Conservation (phyloP, 108 stramenopile genomes). For the Fragilariopsis cylindrus region DNA sequence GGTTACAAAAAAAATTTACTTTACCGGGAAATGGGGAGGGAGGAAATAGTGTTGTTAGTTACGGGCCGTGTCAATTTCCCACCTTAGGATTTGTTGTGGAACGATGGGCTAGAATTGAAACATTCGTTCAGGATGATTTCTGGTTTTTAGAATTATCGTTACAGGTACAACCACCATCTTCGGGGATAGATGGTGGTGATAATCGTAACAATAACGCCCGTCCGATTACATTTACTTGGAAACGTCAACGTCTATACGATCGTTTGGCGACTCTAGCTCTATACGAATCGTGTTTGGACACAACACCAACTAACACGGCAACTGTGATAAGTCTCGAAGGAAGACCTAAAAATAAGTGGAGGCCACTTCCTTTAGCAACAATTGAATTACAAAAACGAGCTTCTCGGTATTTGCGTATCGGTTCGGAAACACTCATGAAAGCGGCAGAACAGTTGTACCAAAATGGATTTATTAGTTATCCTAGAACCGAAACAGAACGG, state of each 20-base stretch:
- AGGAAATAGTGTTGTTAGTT: conserved; percentile 66
- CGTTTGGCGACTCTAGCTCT: conserved; percentile 62
- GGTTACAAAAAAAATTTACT: conserved; percentile 90
- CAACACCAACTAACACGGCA: conserved; percentile 48
- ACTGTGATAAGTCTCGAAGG: conserved; percentile 71
- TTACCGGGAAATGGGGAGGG: conserved; percentile 43
- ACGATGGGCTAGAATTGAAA: conserved; percentile 91
- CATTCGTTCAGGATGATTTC: conserved; percentile 92
- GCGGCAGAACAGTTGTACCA: conserved; percentile 96
- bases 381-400: conserved; percentile 98
- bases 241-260: conserved; percentile 90
- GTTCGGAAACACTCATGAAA: conserved; percentile 89
- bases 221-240: conserved; percentile 81
- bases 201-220: conserved; percentile 18
- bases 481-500: conserved; percentile 96
- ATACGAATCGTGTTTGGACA: conserved; percentile 89
- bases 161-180: conserved; percentile 8
- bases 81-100: conserved; percentile 99
- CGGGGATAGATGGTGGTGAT: conserved; percentile 14
- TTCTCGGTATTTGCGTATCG: conserved; percentile 84
- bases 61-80: conserved; percentile 99
- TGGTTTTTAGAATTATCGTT: conserved; percentile 87
- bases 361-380: conserved; percentile 94
- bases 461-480: conserved; percentile 93
- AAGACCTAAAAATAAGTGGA: conserved; percentile 85